These are phyloP conservation scores for Cyberlindnera meyerae DNA, from an alignment of 805 yeast genomes.

Conservation along the genomic window DNA sequence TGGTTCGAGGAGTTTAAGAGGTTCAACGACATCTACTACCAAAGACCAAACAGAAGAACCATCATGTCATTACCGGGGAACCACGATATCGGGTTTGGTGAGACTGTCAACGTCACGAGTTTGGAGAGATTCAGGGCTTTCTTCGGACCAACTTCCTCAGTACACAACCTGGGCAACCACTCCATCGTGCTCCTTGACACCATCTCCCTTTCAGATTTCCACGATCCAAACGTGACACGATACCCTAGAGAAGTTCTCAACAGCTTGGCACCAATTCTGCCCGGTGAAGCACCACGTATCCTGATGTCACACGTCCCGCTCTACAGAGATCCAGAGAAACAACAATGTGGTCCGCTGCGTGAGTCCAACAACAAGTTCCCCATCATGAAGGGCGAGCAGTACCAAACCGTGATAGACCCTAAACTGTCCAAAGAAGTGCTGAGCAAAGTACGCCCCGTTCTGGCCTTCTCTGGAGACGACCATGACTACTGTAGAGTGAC, in stretches of 20 bases:
- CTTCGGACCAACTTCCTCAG: constrained; percentile 67
- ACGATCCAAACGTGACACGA: constrained; percentile 38
- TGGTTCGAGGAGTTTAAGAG: constrained; percentile 73
- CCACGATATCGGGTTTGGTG: constrained; percentile 94
- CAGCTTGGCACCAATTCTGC: constrained; percentile 24
- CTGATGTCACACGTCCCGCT: constrained; percentile 86
- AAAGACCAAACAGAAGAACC: constrained; percentile 40
- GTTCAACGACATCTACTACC: constrained; percentile 63
- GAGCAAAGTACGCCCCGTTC: constrained; percentile 53
- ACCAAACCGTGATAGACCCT: constrained; percentile 79
- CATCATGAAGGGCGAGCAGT: constrained; percentile 70
- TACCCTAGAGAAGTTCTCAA: constrained; percentile 52
- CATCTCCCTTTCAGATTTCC: constrained; percentile 67
- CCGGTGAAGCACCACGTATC: constrained; percentile 49
- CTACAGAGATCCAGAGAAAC: constrained; percentile 57
- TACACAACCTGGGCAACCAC: constrained; percentile 57
- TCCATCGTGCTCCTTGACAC: constrained; percentile 76
- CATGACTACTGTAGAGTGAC: constrained; percentile 87
- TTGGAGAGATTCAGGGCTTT: constrained; percentile 58
- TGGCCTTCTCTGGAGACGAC: constrained; percentile 89
- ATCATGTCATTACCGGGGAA: constrained; percentile 73
- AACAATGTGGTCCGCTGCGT: constrained; percentile 70
- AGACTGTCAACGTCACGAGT: constrained; percentile 53
- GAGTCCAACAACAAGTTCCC: constrained; percentile 69
- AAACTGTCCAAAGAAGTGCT: constrained; percentile 57